Percentiles rank a stretch among this genome's conserved stretches.
Evolutionary conservation across 2,329 filamentous ascomycete species (phyloP).

Genomic region (Zasmidium angulare): DNA sequence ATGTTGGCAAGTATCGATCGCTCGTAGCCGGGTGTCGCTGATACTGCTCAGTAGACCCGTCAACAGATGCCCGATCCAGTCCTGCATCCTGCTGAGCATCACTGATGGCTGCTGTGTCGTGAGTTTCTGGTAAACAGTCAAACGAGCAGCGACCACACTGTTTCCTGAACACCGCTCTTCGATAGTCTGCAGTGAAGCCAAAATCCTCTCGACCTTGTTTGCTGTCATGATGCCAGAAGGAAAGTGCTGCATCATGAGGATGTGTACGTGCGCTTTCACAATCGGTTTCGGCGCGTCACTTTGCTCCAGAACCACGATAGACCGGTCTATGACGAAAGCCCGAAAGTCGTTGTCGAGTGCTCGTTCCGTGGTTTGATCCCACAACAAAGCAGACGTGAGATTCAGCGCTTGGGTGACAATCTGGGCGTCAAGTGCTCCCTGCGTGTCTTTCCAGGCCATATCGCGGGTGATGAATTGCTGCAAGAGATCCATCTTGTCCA

Average conservation of each 20-base stretch:
- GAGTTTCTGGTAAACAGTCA: constrained; percentile 76
- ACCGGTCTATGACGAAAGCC: constrained; percentile 76
- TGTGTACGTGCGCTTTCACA: constrained; percentile 74
- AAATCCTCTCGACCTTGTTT: constrained; percentile 67
- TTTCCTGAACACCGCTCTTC: constrained; percentile 75
- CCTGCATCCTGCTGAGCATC: constrained; percentile 67
- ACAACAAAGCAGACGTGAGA: constrained; percentile 73
- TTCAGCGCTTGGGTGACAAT: constrained; percentile 76
- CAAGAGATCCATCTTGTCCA: constrained; percentile 73
- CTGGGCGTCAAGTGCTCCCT: constrained; percentile 58
- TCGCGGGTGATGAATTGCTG: constrained; percentile 84
- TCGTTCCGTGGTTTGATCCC: constrained; percentile 65
- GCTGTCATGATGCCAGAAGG: constrained; percentile 69
- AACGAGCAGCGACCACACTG: constrained; percentile 72
- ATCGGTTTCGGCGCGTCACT: constrained; percentile 70
- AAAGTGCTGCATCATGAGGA: constrained; percentile 80
- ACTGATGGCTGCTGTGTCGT: constrained; percentile 67
- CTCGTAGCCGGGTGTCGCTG: constrained; percentile 72
- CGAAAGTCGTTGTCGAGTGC: constrained; percentile 76
- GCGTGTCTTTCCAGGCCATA: constrained; percentile 60
- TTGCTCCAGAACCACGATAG: constrained; percentile 72
- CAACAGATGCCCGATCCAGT: constrained; percentile 83
- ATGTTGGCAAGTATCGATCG: constrained; percentile 71
- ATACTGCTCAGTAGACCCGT: constrained; percentile 76
- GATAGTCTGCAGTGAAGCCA: constrained; percentile 70